Evolutionary conservation across 2,329 filamentous ascomycete genomes (phyloP).

Genomic region (Blumeriella jaapii): DNA sequence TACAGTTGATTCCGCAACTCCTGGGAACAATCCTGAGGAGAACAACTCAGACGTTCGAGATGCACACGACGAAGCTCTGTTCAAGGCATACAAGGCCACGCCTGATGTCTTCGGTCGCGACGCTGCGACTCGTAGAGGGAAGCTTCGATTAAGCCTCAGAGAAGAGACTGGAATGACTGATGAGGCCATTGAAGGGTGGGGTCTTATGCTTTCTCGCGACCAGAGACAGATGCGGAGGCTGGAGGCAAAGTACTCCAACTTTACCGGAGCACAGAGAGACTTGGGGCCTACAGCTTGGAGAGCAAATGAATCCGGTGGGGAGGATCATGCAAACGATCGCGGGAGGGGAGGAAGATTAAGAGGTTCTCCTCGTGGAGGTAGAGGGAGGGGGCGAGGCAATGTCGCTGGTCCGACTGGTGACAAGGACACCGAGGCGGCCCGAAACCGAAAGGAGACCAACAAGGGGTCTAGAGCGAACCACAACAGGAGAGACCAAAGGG

Average conservation of each 20-base stretch:
- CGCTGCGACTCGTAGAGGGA: constrained; percentile 53
- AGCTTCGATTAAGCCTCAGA: constrained; percentile 51
- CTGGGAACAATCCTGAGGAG: constrained; percentile 38
- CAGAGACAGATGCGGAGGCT: constrained; percentile 55
- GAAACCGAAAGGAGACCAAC: constrained; percentile 68
- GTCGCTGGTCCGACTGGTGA: constrained; percentile 55
- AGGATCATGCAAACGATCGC: constrained; percentile 38
- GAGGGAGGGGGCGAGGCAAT: constrained; percentile 43
- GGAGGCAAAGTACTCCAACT: constrained; percentile 57
- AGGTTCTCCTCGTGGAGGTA: constrained; percentile 34
- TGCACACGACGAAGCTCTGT: constrained; percentile 59
- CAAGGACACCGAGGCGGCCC: constrained; percentile 58
- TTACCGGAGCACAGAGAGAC: constrained; percentile 53
- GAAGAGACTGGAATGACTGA: constrained; percentile 81
- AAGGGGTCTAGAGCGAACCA: constrained; percentile 80
- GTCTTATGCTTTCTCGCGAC: constrained; percentile 69
- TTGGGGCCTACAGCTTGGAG: constrained; percentile 57
- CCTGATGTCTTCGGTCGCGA: constrained; percentile 61
- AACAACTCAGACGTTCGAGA: constrained; percentile 31
- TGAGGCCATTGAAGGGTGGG: constrained; percentile 91
- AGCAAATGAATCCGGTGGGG: constrained; percentile 42
- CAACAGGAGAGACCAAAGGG: constrained; percentile 62
- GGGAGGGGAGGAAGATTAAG: constrained; percentile 36
- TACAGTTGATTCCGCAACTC: constrained; percentile 57
- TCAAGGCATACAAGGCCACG: constrained; percentile 55